phyloP scores from a whole-genome alignment of 2,329 filamentous ascomycete species.

The Penicillium vulpinum region DNA sequence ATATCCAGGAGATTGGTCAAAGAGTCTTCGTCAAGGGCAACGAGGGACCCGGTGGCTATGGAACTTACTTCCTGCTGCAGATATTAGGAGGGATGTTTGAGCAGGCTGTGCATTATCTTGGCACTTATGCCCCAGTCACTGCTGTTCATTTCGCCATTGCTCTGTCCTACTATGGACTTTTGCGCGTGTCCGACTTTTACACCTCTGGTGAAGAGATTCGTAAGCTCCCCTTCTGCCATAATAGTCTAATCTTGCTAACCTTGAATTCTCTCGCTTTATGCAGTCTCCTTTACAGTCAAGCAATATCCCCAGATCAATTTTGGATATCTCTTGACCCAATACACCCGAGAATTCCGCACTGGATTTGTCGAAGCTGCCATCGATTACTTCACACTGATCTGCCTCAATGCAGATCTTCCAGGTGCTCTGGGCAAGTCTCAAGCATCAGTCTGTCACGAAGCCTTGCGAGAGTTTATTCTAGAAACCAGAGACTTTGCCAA shows the following conservation, averaged over 20 bases:
- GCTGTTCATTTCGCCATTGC: constrained; percentile 93
- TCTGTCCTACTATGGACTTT: constrained; percentile 82
- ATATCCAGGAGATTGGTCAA: constrained; percentile 83
- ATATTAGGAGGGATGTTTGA: constrained; percentile 91
- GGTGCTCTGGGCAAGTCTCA: constrained; percentile 75
- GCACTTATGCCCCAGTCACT: constrained; percentile 86
- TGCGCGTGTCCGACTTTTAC: constrained; percentile 81
- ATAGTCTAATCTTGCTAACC: constrained; percentile 12
- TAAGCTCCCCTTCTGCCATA: constrained; percentile 40
- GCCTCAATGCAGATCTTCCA: constrained; percentile 80
- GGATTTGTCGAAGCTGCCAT: constrained; percentile 86
- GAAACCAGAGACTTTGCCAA: constrained; percentile 95
- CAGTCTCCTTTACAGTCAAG: constrained; percentile 56
- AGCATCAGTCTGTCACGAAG: constrained; percentile 82
- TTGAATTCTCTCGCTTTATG: not conserved
- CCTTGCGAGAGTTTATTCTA: constrained; percentile 88
- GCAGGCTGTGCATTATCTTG: constrained; percentile 86
- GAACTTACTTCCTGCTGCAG: constrained; percentile 91
- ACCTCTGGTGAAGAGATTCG: constrained; percentile 68
- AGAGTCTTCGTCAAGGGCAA: constrained; percentile 84
- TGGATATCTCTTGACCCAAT: constrained; percentile 87
- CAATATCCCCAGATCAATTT: constrained; percentile 82
- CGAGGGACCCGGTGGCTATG: constrained; percentile 76
- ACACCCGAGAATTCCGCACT: constrained; percentile 92
- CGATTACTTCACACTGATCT: constrained; percentile 89